Base-by-base conservation (phyloP, 306 rosid species). In the Corylus americana region DNA sequence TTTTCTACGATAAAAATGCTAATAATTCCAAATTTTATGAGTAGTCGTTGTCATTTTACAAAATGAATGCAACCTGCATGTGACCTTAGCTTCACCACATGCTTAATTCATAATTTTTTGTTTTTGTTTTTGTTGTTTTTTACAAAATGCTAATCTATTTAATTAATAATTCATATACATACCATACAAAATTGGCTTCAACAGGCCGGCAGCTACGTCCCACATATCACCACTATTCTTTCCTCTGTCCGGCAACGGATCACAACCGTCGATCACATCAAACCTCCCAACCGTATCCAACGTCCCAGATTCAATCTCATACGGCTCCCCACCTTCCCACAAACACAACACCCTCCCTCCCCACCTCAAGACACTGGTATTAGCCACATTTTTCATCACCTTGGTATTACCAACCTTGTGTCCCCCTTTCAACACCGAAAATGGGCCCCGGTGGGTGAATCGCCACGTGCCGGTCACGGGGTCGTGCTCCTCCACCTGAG, bases 311-410 rank as follows among this genome's bases (percentile, higher is more conserved):
- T 86, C 83, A 22, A 94, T 88, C 91, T 94, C 93, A 64, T 94
- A 92, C 0, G 98, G 98, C 6, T 85, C 94, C 51, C 98, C 98
- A 64, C 98, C 98, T 84, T 94, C 98, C 98, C 97, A 94, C 79
- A 94, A 82, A 63, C 98, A 94, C 70, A 94, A 11, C 3, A 94
- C 81, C 77, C 83, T 91, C 29, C 81, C 75, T 3, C 91, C 97
- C 98, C 97, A 94, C 80, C 75, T 72, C 45, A 94, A 49, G 2
- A 94, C 98, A 45, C 98, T 92, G 7, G 98, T 94, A 11, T 94
- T 94, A 5, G 98, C 98, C 75, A 94, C 98, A 78, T 94, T 94
- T 83, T 94, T 94, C 98, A 94, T 94, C 47, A 94, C 98, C 94
- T 94, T 94, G 2, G 92, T 91, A 63, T 94, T 94, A 68, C 98